Evolutionary conservation across 2,329 filamentous ascomycete species (phyloP), one percentile per base, ranked within the genome.

Genomic region (Sphaerulina musiva): DNA sequence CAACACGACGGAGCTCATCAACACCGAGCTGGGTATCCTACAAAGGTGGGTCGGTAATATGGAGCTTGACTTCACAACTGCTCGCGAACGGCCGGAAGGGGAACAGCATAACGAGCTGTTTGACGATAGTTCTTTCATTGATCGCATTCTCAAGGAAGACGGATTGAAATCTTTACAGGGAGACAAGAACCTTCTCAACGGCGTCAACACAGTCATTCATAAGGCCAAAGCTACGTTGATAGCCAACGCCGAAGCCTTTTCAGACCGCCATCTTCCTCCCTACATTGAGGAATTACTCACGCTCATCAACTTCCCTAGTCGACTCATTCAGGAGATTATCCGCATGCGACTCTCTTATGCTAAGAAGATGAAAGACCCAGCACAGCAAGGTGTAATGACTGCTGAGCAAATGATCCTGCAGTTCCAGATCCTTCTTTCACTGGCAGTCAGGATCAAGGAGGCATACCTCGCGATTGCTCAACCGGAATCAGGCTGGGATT

Each of bases 341-440:
- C 87, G 87, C 50, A 87, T 95, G 63, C 86, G 93, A 55, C 79
- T 97, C 29, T 88, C 85, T 8, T 97, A 96, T 70, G 91, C 92
- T 14, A 89, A 85, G 73, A 92, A 90, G 70, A 95, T 96, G 84
- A 95, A 92, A 73, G 92, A 97, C 66, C 89, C 90, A 8, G 86
- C 90, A 1, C 88, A 93, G 73, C 89, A 95, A 69, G 95, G 91
- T 60, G 80, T 88, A 26, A 86, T 98, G 75, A 89, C 98, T 79
- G 88, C 95, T 57, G 91, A 97, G 68, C 92, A 97, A 73, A 95
- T 97, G 88, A 96, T 98, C 59, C 80, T 87, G 0, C 93, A 98
- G 68, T 97, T 98, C 64, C 91, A 95, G 71, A 88, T 96, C 43
- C 76, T 97, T 51, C 82, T 98, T 59, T 90, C 88, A 66, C 84